Evolutionary conservation across 208 protist species (phyloP), one percentile per base, ranked within the genome.

Genomic region (Wallacemonas sp.): DNA sequence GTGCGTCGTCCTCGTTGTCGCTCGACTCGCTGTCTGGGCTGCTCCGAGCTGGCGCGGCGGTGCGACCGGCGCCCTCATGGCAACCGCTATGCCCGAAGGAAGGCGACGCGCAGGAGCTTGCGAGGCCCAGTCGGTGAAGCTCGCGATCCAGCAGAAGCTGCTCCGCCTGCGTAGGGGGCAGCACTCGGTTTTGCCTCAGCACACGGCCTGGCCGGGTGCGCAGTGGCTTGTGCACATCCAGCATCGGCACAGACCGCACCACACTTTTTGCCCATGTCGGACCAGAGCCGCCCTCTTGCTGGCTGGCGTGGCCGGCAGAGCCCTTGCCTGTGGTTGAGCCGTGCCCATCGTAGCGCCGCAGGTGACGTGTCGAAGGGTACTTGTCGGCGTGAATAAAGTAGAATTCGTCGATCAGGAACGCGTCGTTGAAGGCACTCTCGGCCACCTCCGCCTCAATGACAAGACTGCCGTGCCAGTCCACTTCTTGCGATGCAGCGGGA

Each of bases 361-460:
- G 45, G 3, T 68, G 37, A 21, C 87, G 76, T 38, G 69, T 70
- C 27, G 71, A 82, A 6, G 85, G 87, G 71, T 90, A 94, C 30
- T 73, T 66, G 3, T 70, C 70, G 8, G 78, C 66, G 76, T 97
- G 27, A n/a, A 71, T 30, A 8, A 78, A 65, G 81, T 97, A 97
- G 65, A 94, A 97, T 55, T 94, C 91, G 55, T 94, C 87, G 37
- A 97, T 83, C 37, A 94, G 66, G 73, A 97, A 97, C 10, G 76
- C 45, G 58, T 97, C 88, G 75, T 97, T 97, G 64, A 89, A 85
- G 44, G 73, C 42, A 39, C 69, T 94, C 32, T 84, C 68, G 13
- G 88, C 87, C 13, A 93, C 53, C 46, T 83, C 73, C 21, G 87
- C 77, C 21, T 81, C 71, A 55, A 97, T 86, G 59, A 91, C 83